phyloP scores from a whole-genome alignment of 768 basidiomycete species.

The Lactarius sanguifluus region DNA sequence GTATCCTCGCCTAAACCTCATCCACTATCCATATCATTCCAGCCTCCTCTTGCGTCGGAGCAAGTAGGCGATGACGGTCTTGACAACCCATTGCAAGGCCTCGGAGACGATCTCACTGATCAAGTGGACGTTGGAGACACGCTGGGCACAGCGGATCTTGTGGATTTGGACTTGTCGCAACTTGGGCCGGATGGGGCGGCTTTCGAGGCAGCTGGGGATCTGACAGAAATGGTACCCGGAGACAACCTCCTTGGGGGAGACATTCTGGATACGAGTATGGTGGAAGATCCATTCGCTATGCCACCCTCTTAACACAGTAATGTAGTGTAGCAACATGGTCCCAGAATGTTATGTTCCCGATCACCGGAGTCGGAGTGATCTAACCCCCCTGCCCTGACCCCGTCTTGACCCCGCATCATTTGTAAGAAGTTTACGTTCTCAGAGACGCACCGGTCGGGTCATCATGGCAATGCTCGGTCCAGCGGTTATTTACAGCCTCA shows the following conservation, averaged over 20 bases:
- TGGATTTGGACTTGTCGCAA: constrained; percentile 60
- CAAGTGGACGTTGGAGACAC: constrained; percentile 34
- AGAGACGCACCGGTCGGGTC: background rate
- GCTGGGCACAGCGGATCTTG: constrained; percentile 38
- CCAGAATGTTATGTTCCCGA: background rate
- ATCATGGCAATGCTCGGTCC: background rate
- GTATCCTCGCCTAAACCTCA: constrained; percentile 69
- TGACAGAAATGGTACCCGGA: constrained; percentile 54
- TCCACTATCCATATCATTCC: constrained; percentile 53
- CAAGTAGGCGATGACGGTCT: constrained; percentile 34
- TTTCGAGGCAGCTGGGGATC: constrained; percentile 51
- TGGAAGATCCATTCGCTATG: constrained; percentile 56
- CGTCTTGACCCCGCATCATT: background rate
- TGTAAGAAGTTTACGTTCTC: background rate
- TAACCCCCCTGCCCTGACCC: background rate
- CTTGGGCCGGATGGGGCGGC: constrained; percentile 66
- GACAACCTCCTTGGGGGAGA: constrained; percentile 59
- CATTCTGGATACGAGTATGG: constrained; percentile 53
- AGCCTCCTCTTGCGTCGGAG: constrained; percentile 43
- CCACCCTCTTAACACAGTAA: background rate
- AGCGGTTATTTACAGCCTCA: background rate
- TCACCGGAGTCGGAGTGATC: background rate
- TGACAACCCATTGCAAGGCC: constrained; percentile 55
- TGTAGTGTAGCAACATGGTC: constrained; percentile 11
- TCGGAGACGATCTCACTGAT: constrained; percentile 48